Conservation (phyloP, 2,329 filamentous ascomycete species). For the Xylariaceae sp. region DNA sequence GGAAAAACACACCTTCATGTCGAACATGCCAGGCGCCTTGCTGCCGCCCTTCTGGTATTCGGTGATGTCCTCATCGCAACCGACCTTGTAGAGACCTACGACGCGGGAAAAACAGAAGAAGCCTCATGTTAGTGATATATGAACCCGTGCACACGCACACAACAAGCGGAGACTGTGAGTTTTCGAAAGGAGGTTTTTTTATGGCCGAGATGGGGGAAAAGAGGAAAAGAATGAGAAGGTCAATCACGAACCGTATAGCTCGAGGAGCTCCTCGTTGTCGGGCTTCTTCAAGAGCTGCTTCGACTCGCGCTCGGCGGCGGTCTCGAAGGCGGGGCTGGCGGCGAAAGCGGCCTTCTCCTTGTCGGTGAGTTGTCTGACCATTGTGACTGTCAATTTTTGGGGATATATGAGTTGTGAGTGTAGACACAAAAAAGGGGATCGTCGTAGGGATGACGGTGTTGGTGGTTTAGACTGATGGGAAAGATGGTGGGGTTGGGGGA, state of each 20-base stretch:
- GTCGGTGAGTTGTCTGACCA: slow-evolving; percentile 9
- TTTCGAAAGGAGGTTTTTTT: not conserved
- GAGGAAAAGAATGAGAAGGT: not conserved
- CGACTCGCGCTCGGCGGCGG: slow-evolving; percentile 42
- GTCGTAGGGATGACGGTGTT: no score
- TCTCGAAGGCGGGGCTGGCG: slow-evolving; percentile 13
- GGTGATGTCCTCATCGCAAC: slow-evolving; percentile 51
- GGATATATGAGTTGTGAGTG: not conserved
- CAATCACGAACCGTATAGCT: slow-evolving; percentile 50
- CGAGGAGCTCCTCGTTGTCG: slow-evolving; percentile 57
- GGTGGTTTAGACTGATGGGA: not conserved
- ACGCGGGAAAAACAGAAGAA: not conserved
- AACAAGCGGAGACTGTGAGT: not conserved
- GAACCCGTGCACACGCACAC: no score
- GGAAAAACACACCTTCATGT: slow-evolving; percentile 53
- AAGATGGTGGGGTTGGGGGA: not conserved
- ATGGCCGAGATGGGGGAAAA: not conserved
- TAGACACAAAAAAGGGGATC: not conserved
- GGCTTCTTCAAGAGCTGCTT: slow-evolving; percentile 64
- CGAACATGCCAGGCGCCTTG: slow-evolving; percentile 57
- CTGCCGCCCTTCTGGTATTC: slow-evolving; percentile 40
- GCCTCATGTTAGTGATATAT: not conserved
- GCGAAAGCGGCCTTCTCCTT: slow-evolving; percentile 15
- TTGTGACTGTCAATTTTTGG: slow-evolving; percentile 1
- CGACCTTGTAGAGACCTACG: slow-evolving; percentile 55